Percentiles rank a stretch among this genome's conserved stretches.
These are phyloP conservation scores for Anthracocystis walkeri DNA, from an alignment of 1,284 basidiomycete genomes.

Conservation along the genomic window DNA sequence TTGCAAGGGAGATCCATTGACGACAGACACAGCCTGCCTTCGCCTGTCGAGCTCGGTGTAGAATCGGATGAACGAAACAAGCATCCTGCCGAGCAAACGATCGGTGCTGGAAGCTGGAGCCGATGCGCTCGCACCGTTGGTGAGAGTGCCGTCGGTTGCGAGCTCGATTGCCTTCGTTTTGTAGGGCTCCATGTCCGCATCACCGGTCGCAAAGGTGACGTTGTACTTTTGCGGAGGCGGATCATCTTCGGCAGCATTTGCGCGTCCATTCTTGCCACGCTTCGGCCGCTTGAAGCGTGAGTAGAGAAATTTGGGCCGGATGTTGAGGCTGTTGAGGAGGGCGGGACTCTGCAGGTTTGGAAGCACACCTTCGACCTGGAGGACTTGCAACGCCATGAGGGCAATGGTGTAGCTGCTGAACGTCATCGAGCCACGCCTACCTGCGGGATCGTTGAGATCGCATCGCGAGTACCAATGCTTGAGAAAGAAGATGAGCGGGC, in stretches of 20 bases:
- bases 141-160: neutral
- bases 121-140: neutral
- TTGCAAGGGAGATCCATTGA: slow-evolving; percentile 28
- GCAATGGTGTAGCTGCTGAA: slow-evolving; percentile 63
- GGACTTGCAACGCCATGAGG: slow-evolving; percentile 64
- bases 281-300: slow-evolving; percentile 29
- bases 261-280: slow-evolving; percentile 19
- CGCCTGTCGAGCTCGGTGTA: slow-evolving; percentile 24
- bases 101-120: slow-evolving; percentile 2
- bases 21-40: slow-evolving; percentile 29
- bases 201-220: slow-evolving; percentile 26
- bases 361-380: slow-evolving; percentile 62
- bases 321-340: slow-evolving; percentile 50
- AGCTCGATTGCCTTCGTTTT: slow-evolving; percentile 8
- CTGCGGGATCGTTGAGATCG: slow-evolving; percentile 59
- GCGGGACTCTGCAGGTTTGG: slow-evolving; percentile 68
- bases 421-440: slow-evolving; percentile 39
- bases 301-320: slow-evolving; percentile 47
- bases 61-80: slow-evolving; percentile 32
- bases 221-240: slow-evolving; percentile 33
- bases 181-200: slow-evolving; percentile 10
- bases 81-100: slow-evolving; percentile 35
- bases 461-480: slow-evolving; percentile 57
- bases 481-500: slow-evolving; percentile 59
- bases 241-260: neutral